Conservation (phyloP, 1,284 basidiomycete genomes). For the Moniliella sp. region DNA sequence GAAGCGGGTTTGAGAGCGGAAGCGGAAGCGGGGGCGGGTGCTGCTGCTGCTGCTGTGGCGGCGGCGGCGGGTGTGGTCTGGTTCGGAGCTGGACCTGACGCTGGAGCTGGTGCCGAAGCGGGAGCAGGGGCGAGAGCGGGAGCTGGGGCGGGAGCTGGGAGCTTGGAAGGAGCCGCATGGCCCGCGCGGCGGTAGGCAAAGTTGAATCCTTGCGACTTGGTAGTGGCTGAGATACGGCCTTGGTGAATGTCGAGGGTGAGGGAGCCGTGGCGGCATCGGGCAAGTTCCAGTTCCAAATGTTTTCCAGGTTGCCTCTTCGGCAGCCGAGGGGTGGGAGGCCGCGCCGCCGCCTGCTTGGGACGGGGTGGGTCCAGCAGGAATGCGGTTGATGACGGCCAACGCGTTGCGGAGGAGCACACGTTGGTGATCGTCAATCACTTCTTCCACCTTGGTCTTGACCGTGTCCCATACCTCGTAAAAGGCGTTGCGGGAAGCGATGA, state of each 20-base stretch:
- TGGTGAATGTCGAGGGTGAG: slow-evolving; percentile 72
- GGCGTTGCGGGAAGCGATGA: slow-evolving; percentile 52
- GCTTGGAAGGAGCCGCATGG: too few species aligned
- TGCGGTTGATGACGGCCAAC: slow-evolving; percentile 56
- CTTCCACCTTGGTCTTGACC: slow-evolving; percentile 73
- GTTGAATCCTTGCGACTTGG: slow-evolving; percentile 84
- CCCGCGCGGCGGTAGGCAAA: too few species aligned
- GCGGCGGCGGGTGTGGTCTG: too few species aligned
- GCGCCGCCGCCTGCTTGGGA: too few species aligned
- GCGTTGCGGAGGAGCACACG: slow-evolving; percentile 71
- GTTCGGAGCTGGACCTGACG: too few species aligned
- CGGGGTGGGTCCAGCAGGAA: too few species aligned
- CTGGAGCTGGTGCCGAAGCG: too few species aligned
- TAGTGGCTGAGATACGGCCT: slow-evolving; percentile 69
- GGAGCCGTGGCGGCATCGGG: slow-evolving; percentile 77
- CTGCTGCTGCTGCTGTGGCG: too few species aligned
- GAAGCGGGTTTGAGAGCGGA: too few species aligned
- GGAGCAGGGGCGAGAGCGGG: too few species aligned
- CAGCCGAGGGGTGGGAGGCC: slow-evolving; percentile 39
- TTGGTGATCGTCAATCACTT: slow-evolving; percentile 75
- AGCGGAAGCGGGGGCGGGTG: too few species aligned
- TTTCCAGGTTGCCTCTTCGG: slow-evolving; percentile 48
- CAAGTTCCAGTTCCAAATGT: slow-evolving; percentile 89
- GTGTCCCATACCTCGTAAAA: slow-evolving; percentile 84
- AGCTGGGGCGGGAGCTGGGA: too few species aligned